Evolutionary conservation across 1,284 basidiomycete genomes (phyloP).

Genomic region (Heterobasidion occidentale): DNA sequence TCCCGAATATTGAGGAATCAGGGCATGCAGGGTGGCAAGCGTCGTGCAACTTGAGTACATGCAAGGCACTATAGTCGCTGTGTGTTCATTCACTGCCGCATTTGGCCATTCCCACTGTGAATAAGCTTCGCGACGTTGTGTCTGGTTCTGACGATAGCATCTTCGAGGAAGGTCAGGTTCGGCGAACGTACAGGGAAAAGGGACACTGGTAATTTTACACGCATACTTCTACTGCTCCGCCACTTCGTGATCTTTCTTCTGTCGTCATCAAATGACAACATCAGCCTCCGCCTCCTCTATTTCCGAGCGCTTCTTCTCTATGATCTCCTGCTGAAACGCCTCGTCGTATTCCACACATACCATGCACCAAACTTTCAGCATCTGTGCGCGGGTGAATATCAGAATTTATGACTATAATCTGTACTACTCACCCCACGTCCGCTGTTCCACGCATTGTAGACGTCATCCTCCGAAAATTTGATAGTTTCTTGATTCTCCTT

Average conservation of each 20-base stretch:
- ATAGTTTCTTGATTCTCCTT: neutral
- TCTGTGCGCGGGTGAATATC: neutral
- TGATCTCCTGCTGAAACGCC: neutral
- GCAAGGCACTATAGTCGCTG: no score
- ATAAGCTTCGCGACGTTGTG: no score
- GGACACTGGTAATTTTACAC: no score
- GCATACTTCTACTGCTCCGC: neutral
- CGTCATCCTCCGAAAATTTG: neutral
- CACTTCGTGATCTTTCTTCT: neutral
- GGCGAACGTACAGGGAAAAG: no score
- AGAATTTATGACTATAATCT: neutral
- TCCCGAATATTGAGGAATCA: no score
- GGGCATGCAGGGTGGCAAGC: no score
- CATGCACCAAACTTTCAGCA: neutral
- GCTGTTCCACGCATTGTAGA: neutral
- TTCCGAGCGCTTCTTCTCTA: neutral
- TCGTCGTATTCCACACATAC: neutral
- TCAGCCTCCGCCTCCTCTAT: neutral
- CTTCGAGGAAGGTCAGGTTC: no score
- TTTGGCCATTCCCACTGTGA: no score
- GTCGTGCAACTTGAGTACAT: no score
- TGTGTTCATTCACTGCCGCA: no score
- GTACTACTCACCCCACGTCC: neutral
- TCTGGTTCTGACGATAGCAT: no score
- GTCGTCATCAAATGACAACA: no score